A percentile compares a stretch with the other conserved stretches of the same genome.
phyloP scores from a whole-genome alignment of 495 filamentous ascomycete genomes.

The Parathielavia hyrcaniae region DNA sequence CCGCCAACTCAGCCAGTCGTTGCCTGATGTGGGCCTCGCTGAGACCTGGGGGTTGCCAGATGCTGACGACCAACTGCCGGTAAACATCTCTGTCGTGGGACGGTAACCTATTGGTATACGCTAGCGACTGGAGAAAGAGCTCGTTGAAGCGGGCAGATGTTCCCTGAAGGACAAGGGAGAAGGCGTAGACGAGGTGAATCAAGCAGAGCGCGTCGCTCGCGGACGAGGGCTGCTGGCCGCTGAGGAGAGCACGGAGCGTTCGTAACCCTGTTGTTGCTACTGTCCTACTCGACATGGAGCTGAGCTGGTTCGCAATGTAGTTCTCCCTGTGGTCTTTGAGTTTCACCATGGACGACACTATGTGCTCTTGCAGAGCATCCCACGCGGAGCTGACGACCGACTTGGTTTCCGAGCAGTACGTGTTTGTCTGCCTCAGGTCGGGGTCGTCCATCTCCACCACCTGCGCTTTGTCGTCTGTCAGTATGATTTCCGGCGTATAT shows the following conservation, averaged over 20 bases:
- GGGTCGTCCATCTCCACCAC: conserved; percentile 14
- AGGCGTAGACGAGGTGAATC: conserved; percentile 41
- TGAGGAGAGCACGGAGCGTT: conserved; percentile 31
- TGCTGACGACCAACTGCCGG: conserved; percentile 29
- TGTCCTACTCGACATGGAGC: conserved; percentile 31
- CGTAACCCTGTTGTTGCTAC: conserved; percentile 37
- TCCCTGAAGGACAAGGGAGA: conserved; percentile 38
- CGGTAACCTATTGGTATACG: conserved; percentile 32
- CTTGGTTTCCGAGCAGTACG: conserved; percentile 34
- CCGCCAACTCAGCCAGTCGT: conserved; percentile 3
- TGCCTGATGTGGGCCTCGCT: conserved; percentile 16
- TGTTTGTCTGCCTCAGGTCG: conserved; percentile 17
- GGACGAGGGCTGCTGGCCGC: conserved; percentile 28
- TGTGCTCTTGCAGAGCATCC: conserved; percentile 39
- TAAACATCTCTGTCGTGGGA: conserved; percentile 28
- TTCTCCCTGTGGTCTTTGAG: conserved; percentile 35
- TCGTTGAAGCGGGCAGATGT: conserved; percentile 22
- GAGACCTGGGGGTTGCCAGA: conserved; percentile 38
- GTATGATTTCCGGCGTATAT: conserved; percentile 31
- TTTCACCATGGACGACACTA: conserved; percentile 36
- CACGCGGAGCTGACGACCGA: conserved; percentile 37
- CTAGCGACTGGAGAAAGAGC: conserved; percentile 39
- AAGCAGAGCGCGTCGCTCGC: conserved; percentile 40
- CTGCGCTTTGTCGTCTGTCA: conserved; percentile 22
- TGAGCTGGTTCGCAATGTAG: conserved; percentile 33